A percentile compares a stretch with the other conserved stretches of the same genome.
These are phyloP conservation scores for Pilaira anomala DNA, from an alignment of 192 early-diverging fungal genomes.

Conservation along the genomic window DNA sequence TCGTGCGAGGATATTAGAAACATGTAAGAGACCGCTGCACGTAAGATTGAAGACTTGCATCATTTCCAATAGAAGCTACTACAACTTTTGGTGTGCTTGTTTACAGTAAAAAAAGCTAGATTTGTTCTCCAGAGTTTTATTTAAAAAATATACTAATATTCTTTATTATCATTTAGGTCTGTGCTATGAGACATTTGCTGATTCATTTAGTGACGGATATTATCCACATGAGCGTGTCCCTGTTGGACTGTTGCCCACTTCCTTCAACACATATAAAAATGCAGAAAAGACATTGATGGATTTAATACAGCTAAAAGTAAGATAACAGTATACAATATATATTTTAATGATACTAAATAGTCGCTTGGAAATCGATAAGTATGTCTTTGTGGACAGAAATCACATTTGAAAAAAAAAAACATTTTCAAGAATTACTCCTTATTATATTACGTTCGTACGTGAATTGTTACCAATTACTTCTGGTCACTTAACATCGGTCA, in stretches of 20 bases:
- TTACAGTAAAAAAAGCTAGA: conserved; percentile 9
- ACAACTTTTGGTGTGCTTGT: conserved; percentile 15
- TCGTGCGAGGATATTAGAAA: conserved; percentile 4
- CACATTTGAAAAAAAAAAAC: not conserved
- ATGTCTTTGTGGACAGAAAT: not conserved
- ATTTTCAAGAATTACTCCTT: not conserved
- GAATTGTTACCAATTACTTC: conserved; percentile 10
- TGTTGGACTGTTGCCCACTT: conserved; percentile 14
- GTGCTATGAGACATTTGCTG: conserved; percentile 7
- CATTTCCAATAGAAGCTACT: conserved; percentile 5
- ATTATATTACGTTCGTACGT: conserved; percentile 4
- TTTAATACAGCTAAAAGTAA: conserved; percentile 12
- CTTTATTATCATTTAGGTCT: conserved; percentile 1
- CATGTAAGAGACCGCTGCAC: conserved; percentile 10
- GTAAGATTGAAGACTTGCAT: conserved; percentile 3
- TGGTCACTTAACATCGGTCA: conserved; percentile 5
- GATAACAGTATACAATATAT: not conserved
- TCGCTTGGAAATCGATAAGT: not conserved
- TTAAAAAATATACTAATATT: conserved; percentile 7
- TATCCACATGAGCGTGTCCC: conserved; percentile 15
- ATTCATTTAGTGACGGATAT: conserved; percentile 14
- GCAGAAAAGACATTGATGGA: conserved; percentile 14
- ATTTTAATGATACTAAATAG: conserved; percentile 12
- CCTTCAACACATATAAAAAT: conserved; percentile 2
- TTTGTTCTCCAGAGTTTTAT: conserved; percentile 5